phyloP scores from a whole-genome alignment of 2,329 filamentous ascomycete species.

The Claviceps sp. region DNA sequence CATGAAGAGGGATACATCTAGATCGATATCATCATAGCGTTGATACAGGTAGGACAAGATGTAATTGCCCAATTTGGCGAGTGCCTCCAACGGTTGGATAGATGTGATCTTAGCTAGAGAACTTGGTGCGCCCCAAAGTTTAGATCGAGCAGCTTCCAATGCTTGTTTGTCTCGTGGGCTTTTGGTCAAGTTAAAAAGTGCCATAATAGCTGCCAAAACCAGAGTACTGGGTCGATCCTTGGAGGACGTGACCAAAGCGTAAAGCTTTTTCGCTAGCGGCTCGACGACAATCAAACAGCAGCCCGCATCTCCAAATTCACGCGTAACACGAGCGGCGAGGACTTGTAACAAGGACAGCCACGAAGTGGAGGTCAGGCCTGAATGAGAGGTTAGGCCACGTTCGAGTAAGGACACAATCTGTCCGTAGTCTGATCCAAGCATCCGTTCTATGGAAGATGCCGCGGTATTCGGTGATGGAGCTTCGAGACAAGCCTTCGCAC shows the following conservation, averaged over 20 bases:
- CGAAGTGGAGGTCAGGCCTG: slow-evolving; percentile 29
- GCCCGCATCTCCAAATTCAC: slow-evolving; percentile 54
- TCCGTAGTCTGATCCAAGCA: slow-evolving; percentile 55
- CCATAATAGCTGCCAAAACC: slow-evolving; percentile 19
- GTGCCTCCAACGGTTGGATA: slow-evolving; percentile 49
- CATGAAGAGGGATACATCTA: slow-evolving; percentile 8
- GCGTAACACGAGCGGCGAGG: slow-evolving; percentile 41
- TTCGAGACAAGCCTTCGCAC: slow-evolving; percentile 29
- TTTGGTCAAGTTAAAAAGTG: slow-evolving; percentile 31
- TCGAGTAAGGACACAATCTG: slow-evolving; percentile 55
- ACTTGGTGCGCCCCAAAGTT: slow-evolving; percentile 42
- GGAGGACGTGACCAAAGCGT: slow-evolving; percentile 16
- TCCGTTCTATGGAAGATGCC: slow-evolving; percentile 19
- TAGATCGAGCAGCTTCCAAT: slow-evolving; percentile 49
- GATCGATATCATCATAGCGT: slow-evolving; percentile 21
- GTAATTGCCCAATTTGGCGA: slow-evolving; percentile 47
- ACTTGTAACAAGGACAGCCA: slow-evolving; percentile 44
- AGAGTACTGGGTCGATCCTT: slow-evolving; percentile 11
- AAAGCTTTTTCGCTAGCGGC: slow-evolving; percentile 46
- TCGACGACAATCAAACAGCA: slow-evolving; percentile 56
- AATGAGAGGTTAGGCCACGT: slow-evolving; percentile 38
- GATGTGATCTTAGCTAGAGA: slow-evolving; percentile 24
- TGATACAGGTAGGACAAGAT: slow-evolving; percentile 43
- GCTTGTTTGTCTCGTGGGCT: slow-evolving; percentile 48
- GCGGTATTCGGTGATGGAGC: slow-evolving; percentile 6